Conservation (phyloP, 768 basidiomycete genomes). For the Podaxis sp. region DNA sequence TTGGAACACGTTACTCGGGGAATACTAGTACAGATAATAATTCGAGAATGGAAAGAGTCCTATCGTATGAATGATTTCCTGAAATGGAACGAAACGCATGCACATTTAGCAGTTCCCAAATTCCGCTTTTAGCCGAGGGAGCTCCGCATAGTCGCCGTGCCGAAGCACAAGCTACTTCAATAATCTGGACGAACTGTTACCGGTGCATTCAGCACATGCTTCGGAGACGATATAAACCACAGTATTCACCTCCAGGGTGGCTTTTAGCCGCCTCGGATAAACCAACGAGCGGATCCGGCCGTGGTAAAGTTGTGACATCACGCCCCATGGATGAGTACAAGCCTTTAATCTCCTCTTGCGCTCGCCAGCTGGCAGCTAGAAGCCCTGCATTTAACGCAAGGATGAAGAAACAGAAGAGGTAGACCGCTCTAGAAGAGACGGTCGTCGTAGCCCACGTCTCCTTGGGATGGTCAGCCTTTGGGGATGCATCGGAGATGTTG, state of each 20-base stretch:
- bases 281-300: slow-evolving; percentile 9
- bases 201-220: background rate
- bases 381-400: slow-evolving; percentile 4
- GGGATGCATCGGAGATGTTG: background rate
- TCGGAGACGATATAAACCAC: background rate
- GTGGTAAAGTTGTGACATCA: slow-evolving; percentile 7
- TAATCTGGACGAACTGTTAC: slow-evolving; percentile 8
- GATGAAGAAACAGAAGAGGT: slow-evolving; percentile 6
- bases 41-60: background rate
- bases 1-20: background rate
- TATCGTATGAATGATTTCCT: slow-evolving; percentile 5
- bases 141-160: background rate
- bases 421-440: background rate
- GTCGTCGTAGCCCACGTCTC: background rate
- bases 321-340: slow-evolving; percentile 5
- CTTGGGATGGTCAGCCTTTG: background rate
- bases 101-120: background rate
- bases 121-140: background rate
- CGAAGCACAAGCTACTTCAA: background rate
- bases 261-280: slow-evolving; percentile 7
- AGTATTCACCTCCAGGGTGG: slow-evolving; percentile 2
- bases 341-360: slow-evolving; percentile 3
- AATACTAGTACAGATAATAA: background rate
- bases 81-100: background rate
- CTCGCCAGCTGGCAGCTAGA: slow-evolving; percentile 8